A percentile compares a stretch with the other conserved stretches of the same genome.
Evolutionary conservation across 2,329 filamentous ascomycete genomes (phyloP).

Genomic region (Fusarium sp.): DNA sequence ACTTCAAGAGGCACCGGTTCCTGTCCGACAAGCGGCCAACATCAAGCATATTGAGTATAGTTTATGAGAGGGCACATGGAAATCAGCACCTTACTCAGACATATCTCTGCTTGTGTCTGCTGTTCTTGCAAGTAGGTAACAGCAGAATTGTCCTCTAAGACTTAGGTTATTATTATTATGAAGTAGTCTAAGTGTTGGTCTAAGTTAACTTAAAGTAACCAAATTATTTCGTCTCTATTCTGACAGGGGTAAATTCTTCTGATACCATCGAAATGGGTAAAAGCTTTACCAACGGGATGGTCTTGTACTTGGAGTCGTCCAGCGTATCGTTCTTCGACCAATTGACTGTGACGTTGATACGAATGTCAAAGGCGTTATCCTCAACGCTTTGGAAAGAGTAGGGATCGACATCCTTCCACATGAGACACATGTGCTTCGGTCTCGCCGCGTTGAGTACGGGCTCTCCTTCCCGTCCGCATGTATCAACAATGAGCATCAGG

Average conservation of each 20-base stretch:
- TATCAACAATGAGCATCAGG: background rate
- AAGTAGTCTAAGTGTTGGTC: too few species aligned
- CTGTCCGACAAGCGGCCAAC: too few species aligned
- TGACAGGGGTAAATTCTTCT: rapidly evolving
- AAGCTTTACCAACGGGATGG: background rate
- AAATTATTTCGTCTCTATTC: too few species aligned
- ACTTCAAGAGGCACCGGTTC: too few species aligned
- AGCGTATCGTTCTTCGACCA: background rate
- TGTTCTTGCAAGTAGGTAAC: too few species aligned
- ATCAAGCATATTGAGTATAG: too few species aligned
- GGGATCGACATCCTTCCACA: background rate
- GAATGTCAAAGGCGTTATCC: background rate
- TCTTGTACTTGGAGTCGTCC: background rate
- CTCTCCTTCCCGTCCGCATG: background rate
- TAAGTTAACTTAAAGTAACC: too few species aligned
- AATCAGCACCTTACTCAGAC: too few species aligned
- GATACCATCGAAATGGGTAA: background rate
- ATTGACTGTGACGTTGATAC: background rate
- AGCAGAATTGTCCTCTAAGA: too few species aligned
- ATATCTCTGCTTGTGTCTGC: too few species aligned
- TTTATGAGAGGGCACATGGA: too few species aligned
- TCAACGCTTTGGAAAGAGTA: background rate
- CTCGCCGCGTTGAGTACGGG: background rate
- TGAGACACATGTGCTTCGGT: background rate
- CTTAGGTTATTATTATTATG: too few species aligned